These are phyloP conservation scores for Pyricularia pennisetigena DNA, from an alignment of 2,329 filamentous ascomycete species.

Conservation along the genomic window DNA sequence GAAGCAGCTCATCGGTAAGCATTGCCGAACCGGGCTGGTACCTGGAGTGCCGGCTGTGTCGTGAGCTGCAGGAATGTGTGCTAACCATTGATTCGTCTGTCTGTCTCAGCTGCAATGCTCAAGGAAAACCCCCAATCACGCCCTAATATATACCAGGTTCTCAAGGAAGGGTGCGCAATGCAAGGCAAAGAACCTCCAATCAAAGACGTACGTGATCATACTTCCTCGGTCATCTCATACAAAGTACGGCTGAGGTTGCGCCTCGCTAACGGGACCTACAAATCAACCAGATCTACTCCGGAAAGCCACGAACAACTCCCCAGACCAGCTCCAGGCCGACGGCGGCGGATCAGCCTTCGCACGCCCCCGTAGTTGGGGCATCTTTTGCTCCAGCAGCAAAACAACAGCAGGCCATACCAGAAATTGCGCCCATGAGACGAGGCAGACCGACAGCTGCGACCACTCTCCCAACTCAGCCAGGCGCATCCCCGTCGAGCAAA, in stretches of 20 bases:
- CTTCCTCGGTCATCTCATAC: no score
- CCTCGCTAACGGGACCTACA: constrained; percentile 10
- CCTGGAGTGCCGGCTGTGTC: no score
- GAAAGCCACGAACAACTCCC: constrained; percentile 53
- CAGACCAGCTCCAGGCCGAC: constrained; percentile 32
- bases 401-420: constrained; percentile 65
- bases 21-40: background rate
- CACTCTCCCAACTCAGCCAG: constrained; percentile 16
- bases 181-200: constrained; percentile 79
- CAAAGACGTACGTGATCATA: constrained; percentile 54
- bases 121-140: constrained; percentile 67
- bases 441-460: constrained; percentile 54
- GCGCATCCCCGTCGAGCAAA: constrained; percentile 33
- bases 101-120: constrained; percentile 69
- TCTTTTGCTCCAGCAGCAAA: constrained; percentile 69
- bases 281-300: constrained; percentile 57
- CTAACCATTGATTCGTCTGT: background rate
- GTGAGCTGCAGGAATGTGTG: background rate
- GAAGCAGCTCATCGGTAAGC: constrained; percentile 79
- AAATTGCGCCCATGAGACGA: constrained; percentile 88
- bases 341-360: constrained; percentile 41
- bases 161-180: constrained; percentile 82
- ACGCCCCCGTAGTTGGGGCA: constrained; percentile 62
- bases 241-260: background rate
- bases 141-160: constrained; percentile 90